phyloP scores from a whole-genome alignment of 768 basidiomycete species.

The Naganishia friedmannii region DNA sequence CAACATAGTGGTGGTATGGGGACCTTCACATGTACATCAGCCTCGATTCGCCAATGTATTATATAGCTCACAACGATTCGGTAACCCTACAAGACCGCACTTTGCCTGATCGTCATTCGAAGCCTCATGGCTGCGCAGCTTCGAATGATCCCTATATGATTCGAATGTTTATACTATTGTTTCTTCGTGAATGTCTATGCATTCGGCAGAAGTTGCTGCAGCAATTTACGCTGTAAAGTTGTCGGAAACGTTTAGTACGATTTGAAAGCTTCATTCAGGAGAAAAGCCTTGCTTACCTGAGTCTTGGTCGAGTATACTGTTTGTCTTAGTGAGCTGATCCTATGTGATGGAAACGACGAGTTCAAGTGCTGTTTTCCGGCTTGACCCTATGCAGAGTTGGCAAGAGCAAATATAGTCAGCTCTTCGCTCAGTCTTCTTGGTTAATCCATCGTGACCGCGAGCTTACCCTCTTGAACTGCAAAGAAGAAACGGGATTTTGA shows the following conservation, averaged over 20 bases:
- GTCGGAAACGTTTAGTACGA: neutral
- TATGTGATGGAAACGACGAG: conserved; percentile 44
- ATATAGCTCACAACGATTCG: neutral
- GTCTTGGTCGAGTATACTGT: conserved; percentile 47
- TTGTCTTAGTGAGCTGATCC: conserved; percentile 49
- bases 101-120: too few species aligned
- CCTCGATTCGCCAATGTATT: neutral
- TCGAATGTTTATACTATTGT: too few species aligned
- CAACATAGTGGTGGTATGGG: neutral
- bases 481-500: neutral
- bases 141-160: too few species aligned
- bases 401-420: neutral
- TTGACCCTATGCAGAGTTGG: conserved; percentile 34
- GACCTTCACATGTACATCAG: neutral
- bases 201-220: conserved; percentile 16
- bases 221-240: conserved; percentile 5
- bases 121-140: too few species aligned
- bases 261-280: neutral
- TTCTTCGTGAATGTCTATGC: neutral
- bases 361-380: conserved; percentile 50
- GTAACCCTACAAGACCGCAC: neutral
- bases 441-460: neutral
- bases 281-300: conserved; percentile 38
- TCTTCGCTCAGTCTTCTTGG: neutral
- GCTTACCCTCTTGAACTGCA: conserved; percentile 50